Evolutionary conservation across 805 yeast species (phyloP).

Genomic region (Candida chilensis): DNA sequence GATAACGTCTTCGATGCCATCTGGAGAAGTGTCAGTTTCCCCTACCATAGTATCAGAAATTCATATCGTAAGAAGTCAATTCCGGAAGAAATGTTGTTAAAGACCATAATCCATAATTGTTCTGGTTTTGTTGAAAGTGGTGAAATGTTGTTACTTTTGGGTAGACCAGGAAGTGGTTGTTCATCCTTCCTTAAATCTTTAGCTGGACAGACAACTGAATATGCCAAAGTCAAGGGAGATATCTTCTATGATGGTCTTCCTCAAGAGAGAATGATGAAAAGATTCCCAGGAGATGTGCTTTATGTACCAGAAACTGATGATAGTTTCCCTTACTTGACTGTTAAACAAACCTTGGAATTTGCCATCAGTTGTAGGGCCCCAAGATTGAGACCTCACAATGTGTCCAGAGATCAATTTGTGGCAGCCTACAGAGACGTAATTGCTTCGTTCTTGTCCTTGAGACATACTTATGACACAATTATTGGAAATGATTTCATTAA

Average conservation of each 20-base stretch:
- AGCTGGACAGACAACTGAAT: conserved; percentile 14
- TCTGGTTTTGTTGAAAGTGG: too few relatives aligned
- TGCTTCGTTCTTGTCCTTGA: too few relatives aligned
- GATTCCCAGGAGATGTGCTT: conserved; percentile 7
- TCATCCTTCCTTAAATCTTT: conserved; percentile 23
- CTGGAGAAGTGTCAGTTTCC: too few relatives aligned
- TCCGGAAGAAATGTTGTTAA: too few relatives aligned
- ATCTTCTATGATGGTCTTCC: conserved; percentile 1
- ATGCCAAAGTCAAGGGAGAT: conserved; percentile 9
- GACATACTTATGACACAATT: conserved; percentile 46
- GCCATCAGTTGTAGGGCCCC: conserved; percentile 27
- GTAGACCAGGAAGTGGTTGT: conserved; percentile 27
- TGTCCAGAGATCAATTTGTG: neutral
- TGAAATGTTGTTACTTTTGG: too few relatives aligned
- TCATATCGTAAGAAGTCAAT: too few relatives aligned
- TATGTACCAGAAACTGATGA: conserved; percentile 28
- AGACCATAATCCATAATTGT: too few relatives aligned
- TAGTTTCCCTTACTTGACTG: conserved; percentile 27
- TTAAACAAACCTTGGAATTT: conserved; percentile 27
- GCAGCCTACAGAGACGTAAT: too few relatives aligned
- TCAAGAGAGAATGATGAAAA: neutral
- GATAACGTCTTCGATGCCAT: too few relatives aligned
- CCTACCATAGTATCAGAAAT: too few relatives aligned
- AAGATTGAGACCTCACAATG: neutral
- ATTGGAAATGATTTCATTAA: conserved; percentile 57